Conservation (phyloP, 148 eudicot genomes). For the Euryodendron excelsum region DNA sequence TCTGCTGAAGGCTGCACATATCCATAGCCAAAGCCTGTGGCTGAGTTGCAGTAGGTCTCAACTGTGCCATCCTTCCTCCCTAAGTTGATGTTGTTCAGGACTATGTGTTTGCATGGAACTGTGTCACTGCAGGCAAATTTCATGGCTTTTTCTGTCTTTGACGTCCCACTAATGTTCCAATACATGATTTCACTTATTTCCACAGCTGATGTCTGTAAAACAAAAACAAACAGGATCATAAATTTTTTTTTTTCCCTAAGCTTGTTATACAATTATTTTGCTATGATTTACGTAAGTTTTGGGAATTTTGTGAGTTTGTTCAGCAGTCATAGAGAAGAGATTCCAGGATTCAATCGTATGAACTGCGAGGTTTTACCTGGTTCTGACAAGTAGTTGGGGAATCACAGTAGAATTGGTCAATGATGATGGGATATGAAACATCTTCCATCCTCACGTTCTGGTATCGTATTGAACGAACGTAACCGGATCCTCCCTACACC, state of each 20-base stretch:
- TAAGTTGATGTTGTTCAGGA: slow-evolving; percentile 68
- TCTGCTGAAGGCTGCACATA: slow-evolving; percentile 76
- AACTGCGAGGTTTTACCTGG: slow-evolving; percentile 44
- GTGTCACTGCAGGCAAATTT: slow-evolving; percentile 87
- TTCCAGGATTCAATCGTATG: background rate
- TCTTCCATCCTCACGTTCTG: slow-evolving; percentile 84
- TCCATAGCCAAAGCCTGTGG: slow-evolving; percentile 58
- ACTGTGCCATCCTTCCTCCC: slow-evolving; percentile 61
- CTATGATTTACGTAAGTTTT: no score
- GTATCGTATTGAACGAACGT: slow-evolving; percentile 62
- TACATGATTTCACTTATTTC: slow-evolving; percentile 77
- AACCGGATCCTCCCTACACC: slow-evolving; percentile 88
- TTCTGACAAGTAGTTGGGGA: slow-evolving; percentile 70
- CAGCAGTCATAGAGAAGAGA: no score
- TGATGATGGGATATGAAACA: slow-evolving; percentile 84
- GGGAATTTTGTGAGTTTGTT: no score
- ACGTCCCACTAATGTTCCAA: slow-evolving; percentile 75
- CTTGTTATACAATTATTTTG: no score
- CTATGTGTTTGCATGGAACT: slow-evolving; percentile 71
- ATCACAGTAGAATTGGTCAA: slow-evolving; percentile 95
- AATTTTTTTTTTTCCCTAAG: no score
- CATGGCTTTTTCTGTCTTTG: slow-evolving; percentile 66
- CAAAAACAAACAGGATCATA: no score
- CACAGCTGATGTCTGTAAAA: slow-evolving; percentile 68
- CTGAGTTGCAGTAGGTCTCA: slow-evolving; percentile 74